Evolutionary conservation across 768 basidiomycete species (phyloP), one percentile per base, ranked within the genome.

Genomic region (Tephrocybe sp.): DNA sequence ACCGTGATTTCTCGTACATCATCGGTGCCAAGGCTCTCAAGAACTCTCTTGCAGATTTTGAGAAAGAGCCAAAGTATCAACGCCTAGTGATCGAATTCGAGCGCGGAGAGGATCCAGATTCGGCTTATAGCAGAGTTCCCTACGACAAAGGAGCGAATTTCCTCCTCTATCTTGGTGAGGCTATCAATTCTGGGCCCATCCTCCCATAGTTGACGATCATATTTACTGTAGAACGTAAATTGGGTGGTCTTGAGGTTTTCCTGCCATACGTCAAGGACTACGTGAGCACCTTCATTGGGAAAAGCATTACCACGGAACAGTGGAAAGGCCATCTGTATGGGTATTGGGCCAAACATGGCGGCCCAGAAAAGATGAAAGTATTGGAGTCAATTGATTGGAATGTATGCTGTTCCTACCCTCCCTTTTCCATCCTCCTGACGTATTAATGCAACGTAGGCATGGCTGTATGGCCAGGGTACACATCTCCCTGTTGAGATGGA

Each of bases 81-180:
- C 74, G 87, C 14, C 76, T 96, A 26, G 80, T 91, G 5, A 85
- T 90, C 55, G 75, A 82, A 19, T 91, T 88, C 59, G 80, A 85
- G 39, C 65, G 72, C 40, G 86, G 87, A 11, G 81, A 92, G 68
- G 83, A 88, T 62, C 82, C 87, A 1, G 87, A 93, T 60, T 85
- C 85, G 42, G 85, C 88, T 6, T 92, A 86, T 65, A 73, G 76
- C 49, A 70, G 73, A 46, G 73, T 97, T 38, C 88, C 93, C 1
- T 96, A 96, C 58, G 88, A 89, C 64, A 90, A 94, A 68, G 95
- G 95, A 19, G 78, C 89, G 4, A 95, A 92, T 64, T 83, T 98
- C 58, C 71, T 97, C 10, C 77, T 94, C n/a, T 78, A 91, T 63
- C 76, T 97, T 16, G 94, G 88, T 88, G 48, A 46, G 76, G 58